Evolutionary conservation across 768 basidiomycete genomes (phyloP).

Genomic region (Agrocybe pediades): DNA sequence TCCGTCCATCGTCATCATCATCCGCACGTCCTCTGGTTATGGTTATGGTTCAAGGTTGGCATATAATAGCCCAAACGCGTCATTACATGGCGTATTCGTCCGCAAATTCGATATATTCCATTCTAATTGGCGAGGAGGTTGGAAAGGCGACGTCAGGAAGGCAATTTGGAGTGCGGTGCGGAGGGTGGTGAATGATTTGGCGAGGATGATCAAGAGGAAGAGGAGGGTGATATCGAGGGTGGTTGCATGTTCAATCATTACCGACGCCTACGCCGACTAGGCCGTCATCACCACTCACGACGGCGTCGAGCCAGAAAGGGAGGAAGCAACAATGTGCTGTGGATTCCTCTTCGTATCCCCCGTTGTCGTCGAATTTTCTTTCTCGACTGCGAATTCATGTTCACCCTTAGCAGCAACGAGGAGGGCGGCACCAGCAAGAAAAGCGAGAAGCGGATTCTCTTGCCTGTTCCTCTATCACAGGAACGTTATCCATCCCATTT

Average conservation of each 20-base stretch:
- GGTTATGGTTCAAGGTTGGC: too few relatives aligned
- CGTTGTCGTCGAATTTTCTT: conserved; percentile 14
- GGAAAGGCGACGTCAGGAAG: conserved; percentile 21
- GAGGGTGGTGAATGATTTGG: conserved; percentile 36
- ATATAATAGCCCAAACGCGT: too few relatives aligned
- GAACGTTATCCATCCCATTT: conserved; percentile 69
- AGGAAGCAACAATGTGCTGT: conserved; percentile 10
- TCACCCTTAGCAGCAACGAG: conserved; percentile 5
- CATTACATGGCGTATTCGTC: too few relatives aligned
- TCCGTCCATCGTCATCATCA: too few relatives aligned
- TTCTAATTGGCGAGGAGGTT: too few relatives aligned
- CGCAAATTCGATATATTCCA: too few relatives aligned
- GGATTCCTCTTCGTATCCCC: conserved; percentile 17
- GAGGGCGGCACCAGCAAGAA: conserved; percentile 29
- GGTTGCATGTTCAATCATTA: conserved; percentile 73
- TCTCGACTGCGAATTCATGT: conserved; percentile 1
- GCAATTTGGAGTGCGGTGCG: conserved; percentile 19
- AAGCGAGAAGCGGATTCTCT: conserved; percentile 43
- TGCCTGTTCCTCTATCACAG: conserved; percentile 29
- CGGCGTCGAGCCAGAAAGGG: too few relatives aligned
- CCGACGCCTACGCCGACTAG: conserved; percentile 30
- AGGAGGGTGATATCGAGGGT: conserved; percentile 51
- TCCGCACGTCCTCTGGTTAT: too few relatives aligned
- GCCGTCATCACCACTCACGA: too few relatives aligned
- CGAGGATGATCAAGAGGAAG: conserved; percentile 23